Conservation (phyloP, 768 basidiomycete species). For the Rhodotorula diobovata region DNA sequence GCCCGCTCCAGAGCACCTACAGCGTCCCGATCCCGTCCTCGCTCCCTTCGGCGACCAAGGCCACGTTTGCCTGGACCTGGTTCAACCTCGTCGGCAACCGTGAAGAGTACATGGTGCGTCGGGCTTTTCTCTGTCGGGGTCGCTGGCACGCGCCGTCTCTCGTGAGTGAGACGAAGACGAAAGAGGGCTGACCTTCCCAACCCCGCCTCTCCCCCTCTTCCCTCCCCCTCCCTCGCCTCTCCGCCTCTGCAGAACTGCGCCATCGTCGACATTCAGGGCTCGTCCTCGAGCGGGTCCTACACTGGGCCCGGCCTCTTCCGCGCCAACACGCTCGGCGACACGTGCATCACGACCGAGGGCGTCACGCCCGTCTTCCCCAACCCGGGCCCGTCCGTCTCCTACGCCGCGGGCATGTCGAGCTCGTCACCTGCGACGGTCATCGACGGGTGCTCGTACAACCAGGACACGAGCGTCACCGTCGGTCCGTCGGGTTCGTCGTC, state of each 20-base stretch:
- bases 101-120: slow-evolving; percentile 29
- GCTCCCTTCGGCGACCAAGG: slow-evolving; percentile 45
- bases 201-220: neutral
- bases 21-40: slow-evolving; percentile 46
- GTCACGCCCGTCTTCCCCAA: slow-evolving; percentile 31
- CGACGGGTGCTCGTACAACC: slow-evolving; percentile 9
- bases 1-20: slow-evolving; percentile 43
- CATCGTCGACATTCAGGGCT: slow-evolving; percentile 28
- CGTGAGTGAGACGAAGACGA: neutral
- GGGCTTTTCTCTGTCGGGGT: no score
- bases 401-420: slow-evolving; percentile 3
- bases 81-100: slow-evolving; percentile 48
- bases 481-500: slow-evolving; percentile 8
- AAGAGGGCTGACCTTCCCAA: no score
- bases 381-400: slow-evolving; percentile 22
- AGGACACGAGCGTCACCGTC: slow-evolving; percentile 26
- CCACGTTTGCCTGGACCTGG: slow-evolving; percentile 50
- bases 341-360: slow-evolving; percentile 27
- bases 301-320: slow-evolving; percentile 32
- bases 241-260: slow-evolving; percentile 3
- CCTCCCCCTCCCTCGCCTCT: no score
- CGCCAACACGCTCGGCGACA: slow-evolving; percentile 28
- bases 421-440: slow-evolving; percentile 4
- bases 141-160: neutral
- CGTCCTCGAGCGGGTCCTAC: slow-evolving; percentile 9